Percentiles rank a stretch among this genome's conserved stretches.
These are phyloP conservation scores for Larix sibirica DNA, from an alignment of 83 land plant genomes.

Conservation along the genomic window DNA sequence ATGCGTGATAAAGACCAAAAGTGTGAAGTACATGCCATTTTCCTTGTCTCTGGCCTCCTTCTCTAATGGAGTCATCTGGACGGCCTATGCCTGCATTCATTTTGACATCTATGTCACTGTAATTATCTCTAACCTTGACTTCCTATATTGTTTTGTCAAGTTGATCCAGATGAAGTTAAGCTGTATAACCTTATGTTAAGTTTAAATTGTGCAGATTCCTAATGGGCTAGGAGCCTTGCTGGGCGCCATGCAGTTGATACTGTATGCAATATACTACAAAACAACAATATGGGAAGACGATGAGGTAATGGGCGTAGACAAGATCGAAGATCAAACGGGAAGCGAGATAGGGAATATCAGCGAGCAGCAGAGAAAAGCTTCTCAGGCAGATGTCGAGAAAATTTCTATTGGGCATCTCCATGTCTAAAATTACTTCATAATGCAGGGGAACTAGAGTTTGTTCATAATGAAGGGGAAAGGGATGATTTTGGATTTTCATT, in stretches of 20 bases:
- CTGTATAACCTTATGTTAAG: not conserved
- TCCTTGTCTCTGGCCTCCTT: constrained; percentile 32
- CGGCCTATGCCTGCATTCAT: constrained; percentile 37
- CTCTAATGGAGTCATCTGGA: constrained; percentile 51
- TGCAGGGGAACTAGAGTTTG: too few relatives aligned
- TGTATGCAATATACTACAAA: constrained; percentile 22
- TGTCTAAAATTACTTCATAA: too few relatives aligned
- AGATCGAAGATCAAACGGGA: too few relatives aligned
- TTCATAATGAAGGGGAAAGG: too few relatives aligned
- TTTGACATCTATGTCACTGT: constrained; percentile 48
- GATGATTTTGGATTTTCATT: too few relatives aligned
- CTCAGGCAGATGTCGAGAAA: too few relatives aligned
- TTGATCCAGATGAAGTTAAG: too few relatives aligned
- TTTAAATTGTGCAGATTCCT: constrained; percentile 22
- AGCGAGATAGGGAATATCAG: too few relatives aligned
- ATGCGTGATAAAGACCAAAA: constrained; percentile 45
- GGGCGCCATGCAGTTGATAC: constrained; percentile 22
- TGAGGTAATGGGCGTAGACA: too few relatives aligned
- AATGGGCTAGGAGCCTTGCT: constrained; percentile 27
- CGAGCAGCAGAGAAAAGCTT: too few relatives aligned
- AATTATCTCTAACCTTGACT: not conserved
- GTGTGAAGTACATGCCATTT: constrained; percentile 65
- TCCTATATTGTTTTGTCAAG: not conserved
- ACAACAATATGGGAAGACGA: not conserved
- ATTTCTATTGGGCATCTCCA: too few relatives aligned